Conservation (phyloP, 495 filamentous ascomycete genomes). For the Durotheca rogersii region DNA sequence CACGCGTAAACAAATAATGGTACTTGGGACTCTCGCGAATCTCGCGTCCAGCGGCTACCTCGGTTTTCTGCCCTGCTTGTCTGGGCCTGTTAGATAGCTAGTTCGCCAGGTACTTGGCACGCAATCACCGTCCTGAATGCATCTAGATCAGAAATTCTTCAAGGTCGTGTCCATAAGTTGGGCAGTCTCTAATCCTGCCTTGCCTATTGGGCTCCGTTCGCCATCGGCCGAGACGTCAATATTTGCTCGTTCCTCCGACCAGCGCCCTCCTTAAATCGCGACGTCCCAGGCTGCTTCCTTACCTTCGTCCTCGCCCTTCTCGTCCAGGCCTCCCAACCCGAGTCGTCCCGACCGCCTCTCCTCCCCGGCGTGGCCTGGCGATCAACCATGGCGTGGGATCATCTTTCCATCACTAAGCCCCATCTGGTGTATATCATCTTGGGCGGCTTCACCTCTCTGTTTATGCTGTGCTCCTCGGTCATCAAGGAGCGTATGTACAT, state of each 20-base stretch:
- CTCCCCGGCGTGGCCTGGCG: conserved; percentile 12
- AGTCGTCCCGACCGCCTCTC: too few relatives aligned
- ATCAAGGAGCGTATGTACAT: conserved; percentile 99
- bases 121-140: conserved; percentile 32
- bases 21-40: conserved; percentile 15
- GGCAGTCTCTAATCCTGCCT: conserved; percentile 18
- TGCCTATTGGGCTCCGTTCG: conserved; percentile 13
- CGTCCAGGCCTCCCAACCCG: conserved; percentile 4
- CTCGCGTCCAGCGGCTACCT: conserved; percentile 28
- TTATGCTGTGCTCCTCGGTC: conserved; percentile 96
- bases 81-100: conserved; percentile 28
- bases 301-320: background rate
- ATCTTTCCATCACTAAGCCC: conserved; percentile 87
- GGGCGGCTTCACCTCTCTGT: conserved; percentile 94
- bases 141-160: conserved; percentile 28
- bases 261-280: conserved; percentile 24
- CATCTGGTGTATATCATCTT: conserved; percentile 99
- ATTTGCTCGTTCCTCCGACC: conserved; percentile 20
- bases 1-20: conserved; percentile 29
- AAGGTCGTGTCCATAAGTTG: conserved; percentile 27
- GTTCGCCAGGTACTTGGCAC: conserved; percentile 29
- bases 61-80: conserved; percentile 8
- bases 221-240: conserved; percentile 12
- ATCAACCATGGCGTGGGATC: conserved; percentile 82
- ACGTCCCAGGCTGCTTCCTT: conserved; percentile 1